Conservation (phyloP, 1,284 basidiomycete species). For the Heliocybe sulcata region DNA sequence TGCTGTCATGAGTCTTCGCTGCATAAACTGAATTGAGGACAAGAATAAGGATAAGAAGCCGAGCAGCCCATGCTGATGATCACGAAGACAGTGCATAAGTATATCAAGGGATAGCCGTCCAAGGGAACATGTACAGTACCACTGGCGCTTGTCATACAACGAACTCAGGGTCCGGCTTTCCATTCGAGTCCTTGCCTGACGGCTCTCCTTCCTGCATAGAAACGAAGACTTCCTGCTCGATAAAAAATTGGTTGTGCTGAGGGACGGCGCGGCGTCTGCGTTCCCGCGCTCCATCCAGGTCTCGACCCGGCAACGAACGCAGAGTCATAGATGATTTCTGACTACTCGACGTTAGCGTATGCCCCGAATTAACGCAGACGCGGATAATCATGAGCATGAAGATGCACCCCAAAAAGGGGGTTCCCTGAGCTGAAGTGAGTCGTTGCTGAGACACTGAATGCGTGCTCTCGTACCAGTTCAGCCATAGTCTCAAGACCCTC, state of each 20-base stretch:
- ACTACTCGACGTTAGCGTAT: not conserved
- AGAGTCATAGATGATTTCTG: not conserved
- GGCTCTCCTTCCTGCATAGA: not conserved
- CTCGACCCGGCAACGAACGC: not conserved
- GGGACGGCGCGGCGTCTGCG: not conserved
- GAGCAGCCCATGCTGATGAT: too few species aligned
- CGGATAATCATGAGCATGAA: slow-evolving; percentile 12
- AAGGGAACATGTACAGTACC: too few species aligned
- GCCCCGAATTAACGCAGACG: not conserved
- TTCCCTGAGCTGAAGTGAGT: slow-evolving; percentile 4
- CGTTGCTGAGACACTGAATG: not conserved
- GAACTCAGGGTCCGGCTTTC: not conserved
- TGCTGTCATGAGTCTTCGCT: too few species aligned
- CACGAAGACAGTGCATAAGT: too few species aligned
- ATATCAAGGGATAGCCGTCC: too few species aligned
- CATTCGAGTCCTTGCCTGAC: not conserved
- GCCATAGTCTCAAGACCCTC: slow-evolving; percentile 12
- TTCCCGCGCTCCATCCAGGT: not conserved
- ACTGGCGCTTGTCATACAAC: not conserved
- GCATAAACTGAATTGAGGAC: too few species aligned
- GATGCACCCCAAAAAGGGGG: slow-evolving; percentile 11
- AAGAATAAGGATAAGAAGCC: too few species aligned
- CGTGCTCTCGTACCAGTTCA: slow-evolving; percentile 9
- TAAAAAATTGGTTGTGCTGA: not conserved
- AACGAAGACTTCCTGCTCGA: not conserved